These are phyloP conservation scores for Pseudogymnoascus sp. DNA, from an alignment of 2,329 filamentous ascomycete species.

Conservation along the genomic window DNA sequence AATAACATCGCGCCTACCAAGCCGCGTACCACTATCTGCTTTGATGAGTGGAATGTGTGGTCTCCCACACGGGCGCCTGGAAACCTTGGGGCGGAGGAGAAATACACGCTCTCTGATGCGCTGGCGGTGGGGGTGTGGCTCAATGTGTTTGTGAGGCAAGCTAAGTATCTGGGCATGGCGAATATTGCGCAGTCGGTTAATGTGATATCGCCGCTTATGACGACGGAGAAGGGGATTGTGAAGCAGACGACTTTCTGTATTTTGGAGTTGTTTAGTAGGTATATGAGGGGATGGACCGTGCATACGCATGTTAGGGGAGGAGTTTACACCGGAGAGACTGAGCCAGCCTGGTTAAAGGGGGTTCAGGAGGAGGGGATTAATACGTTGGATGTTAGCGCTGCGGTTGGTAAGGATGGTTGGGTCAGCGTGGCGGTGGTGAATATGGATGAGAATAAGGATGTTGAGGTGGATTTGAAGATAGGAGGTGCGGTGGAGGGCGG, in stretches of 20 bases:
- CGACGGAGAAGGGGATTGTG: constrained; percentile 44
- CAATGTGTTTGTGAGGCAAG: constrained; percentile 56
- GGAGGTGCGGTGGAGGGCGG: constrained; percentile 39
- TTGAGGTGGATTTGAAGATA: constrained; percentile 46
- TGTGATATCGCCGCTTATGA: constrained; percentile 60
- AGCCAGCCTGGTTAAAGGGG: constrained; percentile 55
- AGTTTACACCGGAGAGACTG: constrained; percentile 58
- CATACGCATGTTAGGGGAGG: constrained; percentile 54
- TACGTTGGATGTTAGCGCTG: constrained; percentile 60
- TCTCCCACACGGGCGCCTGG: constrained; percentile 53
- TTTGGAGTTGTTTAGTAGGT: constrained; percentile 50
- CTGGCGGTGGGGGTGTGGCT: constrained; percentile 54
- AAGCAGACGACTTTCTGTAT: constrained; percentile 61
- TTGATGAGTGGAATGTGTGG: constrained; percentile 66
- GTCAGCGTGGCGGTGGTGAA: constrained; percentile 67
- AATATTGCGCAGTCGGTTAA: constrained; percentile 60
- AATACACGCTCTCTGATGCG: constrained; percentile 54
- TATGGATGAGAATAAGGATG: constrained; percentile 50
- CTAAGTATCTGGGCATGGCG: constrained; percentile 54
- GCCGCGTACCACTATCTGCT: constrained; percentile 50
- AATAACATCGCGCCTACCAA: constrained; percentile 32
- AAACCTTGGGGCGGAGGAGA: constrained; percentile 53
- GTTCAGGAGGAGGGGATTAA: constrained; percentile 56
- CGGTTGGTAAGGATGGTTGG: constrained; percentile 47
- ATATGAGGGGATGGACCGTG: constrained; percentile 66